Percentiles rank a stretch among this genome's conserved stretches.
phyloP scores from a whole-genome alignment of 495 filamentous ascomycete genomes.

The Delitschia confertaspora region DNA sequence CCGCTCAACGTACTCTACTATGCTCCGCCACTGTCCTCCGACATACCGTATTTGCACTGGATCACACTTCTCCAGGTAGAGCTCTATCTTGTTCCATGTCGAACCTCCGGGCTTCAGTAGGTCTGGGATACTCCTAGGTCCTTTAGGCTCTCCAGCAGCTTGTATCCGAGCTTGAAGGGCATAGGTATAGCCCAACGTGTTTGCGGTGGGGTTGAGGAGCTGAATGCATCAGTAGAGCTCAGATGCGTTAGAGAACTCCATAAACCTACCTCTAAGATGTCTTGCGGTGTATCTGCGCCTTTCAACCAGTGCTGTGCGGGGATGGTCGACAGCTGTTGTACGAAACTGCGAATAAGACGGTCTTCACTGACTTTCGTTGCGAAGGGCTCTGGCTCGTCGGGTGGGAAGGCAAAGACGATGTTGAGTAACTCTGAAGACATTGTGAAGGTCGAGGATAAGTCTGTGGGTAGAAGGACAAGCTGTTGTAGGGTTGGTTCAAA shows the following conservation, averaged over 20 bases:
- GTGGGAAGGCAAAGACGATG: constrained; percentile 17
- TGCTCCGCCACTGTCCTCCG: constrained; percentile 43
- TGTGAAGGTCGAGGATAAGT: background rate
- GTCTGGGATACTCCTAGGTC: constrained; percentile 17
- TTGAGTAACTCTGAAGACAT: constrained; percentile 20
- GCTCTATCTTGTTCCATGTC: constrained; percentile 42
- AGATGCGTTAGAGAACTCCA: background rate
- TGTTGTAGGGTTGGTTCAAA: background rate
- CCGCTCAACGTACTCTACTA: constrained; percentile 42
- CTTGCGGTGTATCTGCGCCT: constrained; percentile 20
- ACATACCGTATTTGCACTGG: constrained; percentile 51
- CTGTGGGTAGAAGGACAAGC: background rate
- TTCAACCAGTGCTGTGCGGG: constrained; percentile 16
- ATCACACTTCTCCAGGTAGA: constrained; percentile 48
- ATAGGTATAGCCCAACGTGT: constrained; percentile 32
- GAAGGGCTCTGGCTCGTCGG: constrained; percentile 10
- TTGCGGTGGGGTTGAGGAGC: constrained; percentile 31
- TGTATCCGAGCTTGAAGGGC: constrained; percentile 24
- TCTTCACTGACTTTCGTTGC: constrained; percentile 28
- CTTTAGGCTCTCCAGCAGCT: constrained; percentile 12
- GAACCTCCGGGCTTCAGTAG: constrained; percentile 12
- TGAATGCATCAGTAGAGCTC: constrained; percentile 8
- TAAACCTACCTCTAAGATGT: constrained; percentile 27
- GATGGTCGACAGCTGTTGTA: constrained; percentile 19
- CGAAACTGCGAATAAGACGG: constrained; percentile 14